These are phyloP conservation scores for Amanita rimosa DNA, from an alignment of 768 basidiomycete species.

Conservation along the genomic window DNA sequence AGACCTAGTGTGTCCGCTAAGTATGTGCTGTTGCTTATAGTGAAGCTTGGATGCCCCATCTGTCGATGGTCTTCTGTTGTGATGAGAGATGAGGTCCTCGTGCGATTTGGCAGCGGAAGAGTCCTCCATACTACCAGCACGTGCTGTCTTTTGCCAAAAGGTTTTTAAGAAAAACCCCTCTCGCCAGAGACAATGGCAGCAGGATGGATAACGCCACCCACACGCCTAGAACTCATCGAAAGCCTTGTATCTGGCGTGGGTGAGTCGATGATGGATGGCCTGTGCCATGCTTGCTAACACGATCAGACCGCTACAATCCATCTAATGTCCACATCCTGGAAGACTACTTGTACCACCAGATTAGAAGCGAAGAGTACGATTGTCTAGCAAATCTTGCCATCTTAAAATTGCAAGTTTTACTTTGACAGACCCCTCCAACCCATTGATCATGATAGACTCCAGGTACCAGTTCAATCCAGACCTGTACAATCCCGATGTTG, in stretches of 20 bases:
- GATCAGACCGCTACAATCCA: conserved; percentile 90
- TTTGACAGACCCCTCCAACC: background rate
- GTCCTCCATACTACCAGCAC: conserved; percentile 9
- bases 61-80: no score
- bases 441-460: conserved; percentile 6
- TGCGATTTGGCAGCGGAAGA: no score
- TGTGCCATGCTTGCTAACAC: conserved; percentile 4
- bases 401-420: conserved; percentile 62
- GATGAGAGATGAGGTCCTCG: no score
- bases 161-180: no score
- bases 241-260: conserved; percentile 87
- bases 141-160: no score
- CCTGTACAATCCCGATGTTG: conserved; percentile 86
- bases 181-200: conserved; percentile 42
- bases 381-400: conserved; percentile 92
- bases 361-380: conserved; percentile 85
- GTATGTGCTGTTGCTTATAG: conserved; percentile 47
- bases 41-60: background rate
- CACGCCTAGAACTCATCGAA: conserved; percentile 80
- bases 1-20: conserved; percentile 75
- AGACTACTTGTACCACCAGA: conserved; percentile 94
- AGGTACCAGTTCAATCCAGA: conserved; percentile 97
- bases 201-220: conserved; percentile 64
- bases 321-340: conserved; percentile 88
- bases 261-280: conserved; percentile 22